Percentiles rank a stretch among this genome's conserved stretches.
Evolutionary conservation across 768 basidiomycete genomes (phyloP).

Genomic region (Mrakia blollopis): DNA sequence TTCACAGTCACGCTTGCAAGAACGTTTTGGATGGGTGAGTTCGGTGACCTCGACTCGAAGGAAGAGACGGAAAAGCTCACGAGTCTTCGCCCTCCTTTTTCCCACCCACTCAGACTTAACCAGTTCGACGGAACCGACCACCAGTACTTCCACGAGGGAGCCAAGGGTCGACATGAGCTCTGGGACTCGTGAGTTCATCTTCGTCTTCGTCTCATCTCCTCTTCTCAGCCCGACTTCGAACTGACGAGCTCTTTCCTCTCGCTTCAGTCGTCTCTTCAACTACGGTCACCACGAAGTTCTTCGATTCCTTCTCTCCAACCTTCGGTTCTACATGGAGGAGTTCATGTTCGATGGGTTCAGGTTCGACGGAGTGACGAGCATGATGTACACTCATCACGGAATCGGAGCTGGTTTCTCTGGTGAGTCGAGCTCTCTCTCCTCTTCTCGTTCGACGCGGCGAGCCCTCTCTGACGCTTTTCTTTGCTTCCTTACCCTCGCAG

Average conservation of each 20-base stretch:
- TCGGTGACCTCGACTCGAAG: too few relatives aligned
- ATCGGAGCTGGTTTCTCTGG: slow-evolving; percentile 97
- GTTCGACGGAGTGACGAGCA: slow-evolving; percentile 97
- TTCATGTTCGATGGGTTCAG: slow-evolving; percentile 96
- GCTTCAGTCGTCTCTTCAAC: slow-evolving; percentile 78
- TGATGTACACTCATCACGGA: slow-evolving; percentile 99
- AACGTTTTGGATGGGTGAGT: slow-evolving; percentile 83
- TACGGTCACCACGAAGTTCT: slow-evolving; percentile 91
- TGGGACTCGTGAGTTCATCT: slow-evolving; percentile 71
- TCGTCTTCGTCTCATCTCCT: neutral
- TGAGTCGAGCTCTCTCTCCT: slow-evolving; percentile 18
- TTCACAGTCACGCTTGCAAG: slow-evolving; percentile 97
- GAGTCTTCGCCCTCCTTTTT: neutral
- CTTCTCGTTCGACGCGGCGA: neutral
- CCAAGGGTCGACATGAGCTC: slow-evolving; percentile 83
- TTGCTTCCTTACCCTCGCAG: slow-evolving; percentile 20
- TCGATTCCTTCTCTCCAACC: slow-evolving; percentile 88
- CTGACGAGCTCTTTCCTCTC: neutral
- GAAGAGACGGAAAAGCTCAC: neutral
- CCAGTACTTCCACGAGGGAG: slow-evolving; percentile 92
- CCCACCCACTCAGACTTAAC: slow-evolving; percentile 54
- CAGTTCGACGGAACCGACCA: slow-evolving; percentile 96
- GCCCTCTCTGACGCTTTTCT: neutral
- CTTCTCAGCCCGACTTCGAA: neutral
- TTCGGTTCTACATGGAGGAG: slow-evolving; percentile 91